Conservation (phyloP, 371 early-diverging fungal genomes). For the Syncephalastrum racemosum region DNA sequence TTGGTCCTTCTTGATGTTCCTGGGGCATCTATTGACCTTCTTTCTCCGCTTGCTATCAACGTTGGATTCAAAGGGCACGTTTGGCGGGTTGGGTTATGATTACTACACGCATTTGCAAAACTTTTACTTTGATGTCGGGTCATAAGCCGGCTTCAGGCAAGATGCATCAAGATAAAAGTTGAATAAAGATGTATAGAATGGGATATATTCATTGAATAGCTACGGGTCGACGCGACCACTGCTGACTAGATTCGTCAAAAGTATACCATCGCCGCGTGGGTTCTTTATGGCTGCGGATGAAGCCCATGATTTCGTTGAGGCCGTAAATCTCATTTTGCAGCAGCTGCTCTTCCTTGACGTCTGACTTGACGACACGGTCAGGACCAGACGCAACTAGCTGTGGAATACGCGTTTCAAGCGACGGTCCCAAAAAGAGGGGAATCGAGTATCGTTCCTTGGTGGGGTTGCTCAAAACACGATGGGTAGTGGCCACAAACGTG, state of each 20-base stretch:
- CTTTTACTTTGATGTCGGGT: too few relatives aligned
- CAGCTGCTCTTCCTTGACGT: slow-evolving; percentile 34
- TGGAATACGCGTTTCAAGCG: slow-evolving; percentile 40
- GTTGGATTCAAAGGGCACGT: too few relatives aligned
- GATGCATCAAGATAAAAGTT: too few relatives aligned
- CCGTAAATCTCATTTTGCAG: slow-evolving; percentile 38
- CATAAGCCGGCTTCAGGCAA: too few relatives aligned
- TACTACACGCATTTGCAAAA: too few relatives aligned
- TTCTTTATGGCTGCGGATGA: slow-evolving; percentile 27
- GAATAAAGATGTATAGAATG: too few relatives aligned
- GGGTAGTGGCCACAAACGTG: slow-evolving; percentile 57
- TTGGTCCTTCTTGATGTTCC: too few relatives aligned
- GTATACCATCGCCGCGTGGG: slow-evolving; percentile 33
- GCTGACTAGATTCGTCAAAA: slow-evolving; percentile 16
- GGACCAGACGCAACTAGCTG: slow-evolving; percentile 11
- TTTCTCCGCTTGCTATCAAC: too few relatives aligned
- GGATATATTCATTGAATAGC: too few relatives aligned
- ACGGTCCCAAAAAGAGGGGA: slow-evolving; percentile 53
- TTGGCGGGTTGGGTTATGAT: too few relatives aligned
- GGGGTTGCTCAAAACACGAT: slow-evolving; percentile 52
- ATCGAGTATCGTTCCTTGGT: slow-evolving; percentile 52
- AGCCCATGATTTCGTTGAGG: slow-evolving; percentile 28
- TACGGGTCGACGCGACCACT: slow-evolving; percentile 21
- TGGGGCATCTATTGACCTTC: too few relatives aligned
- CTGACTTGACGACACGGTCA: slow-evolving; percentile 16